These are phyloP conservation scores for Colletotrichum sp. DNA, from an alignment of 2,329 filamentous ascomycete species.

Conservation along the genomic window DNA sequence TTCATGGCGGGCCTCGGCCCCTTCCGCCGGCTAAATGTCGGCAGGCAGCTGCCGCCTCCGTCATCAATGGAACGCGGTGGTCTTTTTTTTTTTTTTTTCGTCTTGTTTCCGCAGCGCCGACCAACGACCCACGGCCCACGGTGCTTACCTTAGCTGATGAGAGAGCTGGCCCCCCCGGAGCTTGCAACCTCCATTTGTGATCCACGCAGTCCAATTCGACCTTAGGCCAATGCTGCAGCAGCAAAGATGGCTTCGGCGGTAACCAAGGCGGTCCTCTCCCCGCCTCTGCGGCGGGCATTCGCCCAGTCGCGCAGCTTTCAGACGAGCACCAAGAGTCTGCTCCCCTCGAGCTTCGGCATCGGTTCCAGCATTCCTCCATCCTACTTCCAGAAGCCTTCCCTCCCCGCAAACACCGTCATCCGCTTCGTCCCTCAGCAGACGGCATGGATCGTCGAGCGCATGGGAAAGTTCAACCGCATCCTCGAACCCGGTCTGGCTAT, in stretches of 20 bases:
- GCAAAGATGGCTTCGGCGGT: constrained; percentile 22
- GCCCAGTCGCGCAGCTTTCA: constrained; percentile 19
- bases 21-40: constrained; percentile 12
- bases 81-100: background rate
- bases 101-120: background rate
- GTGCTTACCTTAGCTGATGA: constrained; percentile 2
- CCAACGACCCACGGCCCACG: background rate
- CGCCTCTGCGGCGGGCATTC: constrained; percentile 21
- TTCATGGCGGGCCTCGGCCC: constrained; percentile 1
- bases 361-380: constrained; percentile 60
- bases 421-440: constrained; percentile 99
- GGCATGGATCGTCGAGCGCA: constrained; percentile 99
- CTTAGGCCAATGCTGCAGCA: constrained; percentile 21
- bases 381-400: constrained; percentile 78
- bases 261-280: constrained; percentile 22
- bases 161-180: background rate
- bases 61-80: background rate
- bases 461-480: constrained; percentile 97
- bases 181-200: background rate
- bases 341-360: constrained; percentile 29
- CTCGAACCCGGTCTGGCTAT: constrained; percentile 90
- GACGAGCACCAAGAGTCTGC: constrained; percentile 7
- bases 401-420: constrained; percentile 93
- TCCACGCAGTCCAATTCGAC: background rate
- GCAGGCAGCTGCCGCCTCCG: constrained; percentile 6